phyloP scores from a whole-genome alignment of 2,329 filamentous ascomycete genomes.

The Ophiostoma montium region DNA sequence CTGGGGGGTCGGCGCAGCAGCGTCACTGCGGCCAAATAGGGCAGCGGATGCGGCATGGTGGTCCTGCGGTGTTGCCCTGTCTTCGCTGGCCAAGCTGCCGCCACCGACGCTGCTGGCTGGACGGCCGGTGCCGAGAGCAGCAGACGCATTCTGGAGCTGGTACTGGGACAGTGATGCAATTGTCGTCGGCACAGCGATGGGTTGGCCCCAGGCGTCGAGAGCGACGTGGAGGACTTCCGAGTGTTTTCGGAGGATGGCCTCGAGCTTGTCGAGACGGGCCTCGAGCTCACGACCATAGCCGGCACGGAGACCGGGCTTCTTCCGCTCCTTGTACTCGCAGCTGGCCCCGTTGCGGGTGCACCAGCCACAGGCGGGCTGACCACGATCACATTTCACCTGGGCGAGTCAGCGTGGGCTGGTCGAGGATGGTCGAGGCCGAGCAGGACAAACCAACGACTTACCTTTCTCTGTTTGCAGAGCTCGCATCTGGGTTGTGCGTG shows the following conservation, averaged over 20 bases:
- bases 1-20: slow-evolving; percentile 35
- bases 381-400: slow-evolving; percentile 61
- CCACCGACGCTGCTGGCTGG: slow-evolving; percentile 29
- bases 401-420: not conserved
- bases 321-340: slow-evolving; percentile 56
- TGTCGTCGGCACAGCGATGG: slow-evolving; percentile 12
- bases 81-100: slow-evolving; percentile 35
- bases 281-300: slow-evolving; percentile 62
- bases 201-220: slow-evolving; percentile 26
- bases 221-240: slow-evolving; percentile 50
- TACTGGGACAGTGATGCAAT: not conserved
- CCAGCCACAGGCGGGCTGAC: slow-evolving; percentile 58
- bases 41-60: slow-evolving; percentile 17
- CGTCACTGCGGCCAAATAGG: slow-evolving; percentile 28
- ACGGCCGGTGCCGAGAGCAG: slow-evolving; percentile 10
- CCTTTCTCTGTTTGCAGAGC: slow-evolving; percentile 69
- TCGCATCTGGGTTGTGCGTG: slow-evolving; percentile 41
- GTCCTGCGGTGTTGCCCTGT: slow-evolving; percentile 42
- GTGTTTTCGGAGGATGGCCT: slow-evolving; percentile 51
- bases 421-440: not conserved
- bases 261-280: slow-evolving; percentile 55
- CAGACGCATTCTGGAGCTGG: not conserved
- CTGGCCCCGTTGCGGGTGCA: slow-evolving; percentile 47
- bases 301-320: slow-evolving; percentile 50
- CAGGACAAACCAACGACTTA: too few species aligned